A percentile compares a stretch with the other conserved stretches of the same genome.
Conservation (phyloP, 148 eudicot genomes). For the Selenicereus undatus region DNA sequence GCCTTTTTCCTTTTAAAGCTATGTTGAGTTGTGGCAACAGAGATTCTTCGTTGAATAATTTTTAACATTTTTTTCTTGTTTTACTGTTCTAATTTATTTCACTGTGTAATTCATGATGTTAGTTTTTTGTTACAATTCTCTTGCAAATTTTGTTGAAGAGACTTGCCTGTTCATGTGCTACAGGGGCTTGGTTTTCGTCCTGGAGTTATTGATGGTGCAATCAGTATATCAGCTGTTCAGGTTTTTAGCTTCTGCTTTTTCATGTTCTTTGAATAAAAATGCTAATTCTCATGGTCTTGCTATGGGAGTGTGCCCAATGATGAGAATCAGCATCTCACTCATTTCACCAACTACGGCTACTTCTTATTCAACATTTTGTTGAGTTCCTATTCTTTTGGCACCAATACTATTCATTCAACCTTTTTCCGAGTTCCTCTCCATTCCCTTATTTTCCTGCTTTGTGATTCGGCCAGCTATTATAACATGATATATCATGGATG, state of each 20-base stretch:
- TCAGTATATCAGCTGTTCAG: constrained; percentile 98
- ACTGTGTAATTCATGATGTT: neutral
- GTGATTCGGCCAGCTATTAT: too few species aligned
- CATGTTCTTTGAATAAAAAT: neutral
- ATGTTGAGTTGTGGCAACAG: too few species aligned
- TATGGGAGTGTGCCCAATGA: neutral
- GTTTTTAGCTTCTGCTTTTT: constrained; percentile 30
- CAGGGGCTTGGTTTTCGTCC: constrained; percentile 86
- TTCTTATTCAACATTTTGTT: neutral
- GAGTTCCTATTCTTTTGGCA: neutral
- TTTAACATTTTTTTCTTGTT: neutral
- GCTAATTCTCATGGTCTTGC: neutral
- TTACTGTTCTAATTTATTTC: neutral
- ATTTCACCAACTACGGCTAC: neutral
- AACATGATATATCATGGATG: too few species aligned
- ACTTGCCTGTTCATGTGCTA: constrained; percentile 19
- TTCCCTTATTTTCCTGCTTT: too few species aligned
- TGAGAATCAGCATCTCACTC: neutral
- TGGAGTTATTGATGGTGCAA: constrained; percentile 91
- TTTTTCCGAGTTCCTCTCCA: too few species aligned
- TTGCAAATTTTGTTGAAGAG: neutral
- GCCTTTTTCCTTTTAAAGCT: too few species aligned
- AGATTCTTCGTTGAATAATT: too few species aligned
- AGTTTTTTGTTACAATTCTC: neutral
- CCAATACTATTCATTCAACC: too few species aligned